Conservation (phyloP, 768 basidiomycete species). For the Panellus pusillus region DNA sequence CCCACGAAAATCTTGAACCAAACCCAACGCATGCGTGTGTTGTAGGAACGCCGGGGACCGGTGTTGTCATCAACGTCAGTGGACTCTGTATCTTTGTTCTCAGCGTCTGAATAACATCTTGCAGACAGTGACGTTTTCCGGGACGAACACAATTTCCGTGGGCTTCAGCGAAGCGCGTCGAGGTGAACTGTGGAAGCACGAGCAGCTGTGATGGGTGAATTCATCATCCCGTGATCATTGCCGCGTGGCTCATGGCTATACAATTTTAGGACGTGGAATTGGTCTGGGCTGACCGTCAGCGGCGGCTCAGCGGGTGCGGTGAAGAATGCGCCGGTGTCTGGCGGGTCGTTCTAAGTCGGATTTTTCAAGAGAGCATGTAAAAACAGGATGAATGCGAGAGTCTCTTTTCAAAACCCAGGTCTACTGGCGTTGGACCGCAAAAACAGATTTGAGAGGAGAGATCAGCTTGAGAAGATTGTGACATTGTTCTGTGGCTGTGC, state of each 20-base stretch:
- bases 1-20: neutral
- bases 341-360: constrained; percentile 19
- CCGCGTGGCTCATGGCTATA: neutral
- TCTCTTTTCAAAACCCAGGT: too few relatives aligned
- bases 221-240: neutral
- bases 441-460: too few relatives aligned
- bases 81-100: neutral
- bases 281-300: constrained; percentile 20
- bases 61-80: constrained; percentile 22
- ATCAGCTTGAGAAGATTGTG: too few relatives aligned
- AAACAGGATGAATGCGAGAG: too few relatives aligned
- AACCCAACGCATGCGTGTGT: too few relatives aligned
- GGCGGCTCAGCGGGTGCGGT: constrained; percentile 20
- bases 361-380: too few relatives aligned
- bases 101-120: neutral
- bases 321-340: constrained; percentile 22
- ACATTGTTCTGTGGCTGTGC: too few relatives aligned
- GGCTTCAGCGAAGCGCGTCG: constrained; percentile 19
- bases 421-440: too few relatives aligned
- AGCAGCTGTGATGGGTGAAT: constrained; percentile 21
- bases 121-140: constrained; percentile 22
- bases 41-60: constrained; percentile 22
- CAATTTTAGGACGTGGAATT: constrained; percentile 22
- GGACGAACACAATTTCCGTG: constrained; percentile 22
- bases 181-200: constrained; percentile 24